Evolutionary conservation across 163 green algal species (phyloP).

Genomic region (Chlamydomonas reinhardtii): DNA sequence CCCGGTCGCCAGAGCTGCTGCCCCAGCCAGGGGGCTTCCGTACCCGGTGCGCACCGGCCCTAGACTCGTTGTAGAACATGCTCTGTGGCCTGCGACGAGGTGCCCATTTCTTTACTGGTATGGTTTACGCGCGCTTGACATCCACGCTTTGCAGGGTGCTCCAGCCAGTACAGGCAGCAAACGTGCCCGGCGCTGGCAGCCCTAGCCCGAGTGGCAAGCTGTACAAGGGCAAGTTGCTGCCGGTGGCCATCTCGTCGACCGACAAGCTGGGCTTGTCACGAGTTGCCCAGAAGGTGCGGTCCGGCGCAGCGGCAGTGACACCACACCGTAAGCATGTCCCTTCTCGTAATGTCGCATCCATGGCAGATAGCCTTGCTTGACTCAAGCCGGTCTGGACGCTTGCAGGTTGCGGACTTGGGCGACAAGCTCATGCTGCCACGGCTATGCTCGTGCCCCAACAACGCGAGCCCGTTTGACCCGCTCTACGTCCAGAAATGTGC

Average conservation of each 20-base stretch:
- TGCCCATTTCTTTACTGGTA: too few relatives aligned
- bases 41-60: too few relatives aligned
- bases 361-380: too few relatives aligned
- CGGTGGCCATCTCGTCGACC: background rate
- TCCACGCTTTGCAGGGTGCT: constrained; percentile 23
- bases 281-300: constrained; percentile 17
- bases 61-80: too few relatives aligned
- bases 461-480: background rate
- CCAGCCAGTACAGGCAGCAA: background rate
- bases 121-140: too few relatives aligned
- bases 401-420: constrained; percentile 9
- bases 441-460: constrained; percentile 29
- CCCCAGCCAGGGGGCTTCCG: too few relatives aligned
- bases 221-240: constrained; percentile 27
- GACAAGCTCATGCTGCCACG: constrained; percentile 13
- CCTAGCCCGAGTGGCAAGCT: background rate
- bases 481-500: constrained; percentile 7
- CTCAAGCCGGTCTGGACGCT: too few relatives aligned
- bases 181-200: background rate
- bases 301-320: too few relatives aligned
- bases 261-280: constrained; percentile 13
- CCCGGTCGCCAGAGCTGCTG: too few relatives aligned
- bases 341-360: too few relatives aligned
- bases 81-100: too few relatives aligned
- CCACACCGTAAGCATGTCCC: too few relatives aligned